Base-by-base conservation (phyloP, 192 early-diverging fungal genomes). In the Coemansia sp. region DNA sequence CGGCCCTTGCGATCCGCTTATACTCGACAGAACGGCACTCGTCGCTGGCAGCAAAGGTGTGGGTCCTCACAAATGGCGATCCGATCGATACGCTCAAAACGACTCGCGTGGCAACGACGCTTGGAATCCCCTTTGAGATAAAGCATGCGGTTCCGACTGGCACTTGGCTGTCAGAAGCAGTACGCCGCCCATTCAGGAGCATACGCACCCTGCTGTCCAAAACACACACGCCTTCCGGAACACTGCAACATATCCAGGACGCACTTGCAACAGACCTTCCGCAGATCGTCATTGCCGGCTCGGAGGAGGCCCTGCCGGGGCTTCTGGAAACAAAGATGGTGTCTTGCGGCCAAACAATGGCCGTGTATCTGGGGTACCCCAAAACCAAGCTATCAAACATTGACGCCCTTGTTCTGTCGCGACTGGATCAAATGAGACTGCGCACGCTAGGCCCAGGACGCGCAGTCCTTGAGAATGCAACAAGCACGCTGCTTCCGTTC, bases 401-500 rank as follows among this genome's bases (percentile, higher is more conserved):
- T 53, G 79, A 76, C 46, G 79, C 60, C 3, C 48, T 81, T 11
- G 70, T 73, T 34, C 53, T 81, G 15, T 75, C 79, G 14, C 57
- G 61, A 19, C 45, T 81, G 29, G 74, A 81, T 9, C 79, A 76
- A 60, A 75, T 81, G 79, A 50, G 36, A 32, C 62, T 81, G 38
- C 63, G 79, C 7, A 42, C 34, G 9, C 25, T 76, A 38, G 79
- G 79, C 6, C 79, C 79, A 0, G 79, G 66, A 13, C 70, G 79
- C 13, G 79, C 73, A 17, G 68, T 73, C 25, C 68, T 81, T 6
- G 79, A 81, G 9, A 81, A 81, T 40, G 59, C 79, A 7, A 42
- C 58, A 7, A 62, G 56, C 61, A 76, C 79, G 2, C 35, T 81
- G 38, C 53, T 81, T 25, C 79, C 74, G 19, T 53, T 81, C 11